Base-by-base conservation (phyloP, 2,329 filamentous ascomycete genomes). In the Aspergillus neotritici region DNA sequence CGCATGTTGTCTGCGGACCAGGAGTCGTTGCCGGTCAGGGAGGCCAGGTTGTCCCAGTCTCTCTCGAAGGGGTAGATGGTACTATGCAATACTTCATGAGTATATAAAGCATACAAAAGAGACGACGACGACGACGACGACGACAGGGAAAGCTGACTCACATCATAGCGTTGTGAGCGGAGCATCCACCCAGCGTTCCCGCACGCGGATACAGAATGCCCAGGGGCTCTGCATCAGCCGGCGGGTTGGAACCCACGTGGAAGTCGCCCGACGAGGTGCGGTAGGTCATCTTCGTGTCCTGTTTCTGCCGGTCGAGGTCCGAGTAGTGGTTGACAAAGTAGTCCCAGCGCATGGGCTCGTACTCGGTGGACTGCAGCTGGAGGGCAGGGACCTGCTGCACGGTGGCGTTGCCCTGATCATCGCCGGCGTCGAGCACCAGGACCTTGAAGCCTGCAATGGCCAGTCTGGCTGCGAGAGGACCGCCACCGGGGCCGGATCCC, bases 311-410 rank as follows among this genome's bases (percentile, higher is more conserved):
- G 15, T 63, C 60, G 34, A 77, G 64, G 47, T 82, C 72, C 7
- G 70, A 66, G 54, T 82, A 83, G 59, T 83, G 80, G 35, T 72
- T 72, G n/a, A 82, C 77, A 50, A 76, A 84, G 63, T 78, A 83
- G 59, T 81, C 76, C 80, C 80, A 84, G 35, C 71, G 65, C 51
- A 80, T 70, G 13, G 71, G 69, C 16, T 69, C 68, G 47, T 82
- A 75, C 53, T 82, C 76, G 9, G 76, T 78, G 2, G 75, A 71
- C 14, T 71, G 68, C 37, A 72, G 71, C 15, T 74, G 72, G 53
- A 77, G 72, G 2, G 76, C 72, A 5, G 80, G 78, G 4, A 80
- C 71, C 8, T 74, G 71, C 49, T 78, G 73, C 54, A 77, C 73
- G 46, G 67, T 60, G 30, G 68, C 66, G 42, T 68, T 65, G 13